A percentile compares a stretch with the other conserved stretches of the same genome.
phyloP scores from a whole-genome alignment of 371 early-diverging fungal species.

The Mucor sp. region DNA sequence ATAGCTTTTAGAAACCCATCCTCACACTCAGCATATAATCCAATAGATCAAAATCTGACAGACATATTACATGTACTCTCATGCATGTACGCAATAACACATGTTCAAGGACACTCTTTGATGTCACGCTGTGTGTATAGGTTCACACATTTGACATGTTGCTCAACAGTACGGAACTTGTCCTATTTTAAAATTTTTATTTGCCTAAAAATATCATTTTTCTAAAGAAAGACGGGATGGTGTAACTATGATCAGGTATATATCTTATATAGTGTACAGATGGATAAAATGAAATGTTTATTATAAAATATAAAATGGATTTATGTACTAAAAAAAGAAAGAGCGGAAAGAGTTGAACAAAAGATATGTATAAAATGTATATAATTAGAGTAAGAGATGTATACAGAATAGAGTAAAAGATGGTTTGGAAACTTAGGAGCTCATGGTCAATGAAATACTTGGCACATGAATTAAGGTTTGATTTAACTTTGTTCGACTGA shows the following conservation, averaged over 20 bases:
- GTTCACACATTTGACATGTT: neutral
- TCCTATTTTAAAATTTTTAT: neutral
- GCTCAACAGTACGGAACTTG: too few species aligned
- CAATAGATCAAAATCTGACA: neutral
- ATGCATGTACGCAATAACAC: neutral
- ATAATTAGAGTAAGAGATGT: neutral
- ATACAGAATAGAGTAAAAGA: neutral
- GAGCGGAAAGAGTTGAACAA: neutral
- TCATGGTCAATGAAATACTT: neutral
- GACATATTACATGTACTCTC: neutral
- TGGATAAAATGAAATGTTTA: neutral
- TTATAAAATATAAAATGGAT: neutral
- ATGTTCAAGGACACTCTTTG: neutral
- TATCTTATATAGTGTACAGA: too few species aligned
- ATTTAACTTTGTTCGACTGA: neutral
- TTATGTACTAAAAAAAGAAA: neutral
- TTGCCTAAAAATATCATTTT: neutral
- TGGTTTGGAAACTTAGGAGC: neutral
- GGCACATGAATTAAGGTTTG: conserved; percentile 4
- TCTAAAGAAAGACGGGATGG: neutral
- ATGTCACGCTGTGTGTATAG: neutral
- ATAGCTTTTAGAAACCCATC: too few species aligned
- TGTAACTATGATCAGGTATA: neutral
- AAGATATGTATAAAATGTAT: neutral
- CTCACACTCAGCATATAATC: too few species aligned